Percentiles rank a stretch among this genome's conserved stretches.
These are phyloP conservation scores for Kuraishia molischiana DNA, from an alignment of 805 yeast genomes.

Conservation along the genomic window DNA sequence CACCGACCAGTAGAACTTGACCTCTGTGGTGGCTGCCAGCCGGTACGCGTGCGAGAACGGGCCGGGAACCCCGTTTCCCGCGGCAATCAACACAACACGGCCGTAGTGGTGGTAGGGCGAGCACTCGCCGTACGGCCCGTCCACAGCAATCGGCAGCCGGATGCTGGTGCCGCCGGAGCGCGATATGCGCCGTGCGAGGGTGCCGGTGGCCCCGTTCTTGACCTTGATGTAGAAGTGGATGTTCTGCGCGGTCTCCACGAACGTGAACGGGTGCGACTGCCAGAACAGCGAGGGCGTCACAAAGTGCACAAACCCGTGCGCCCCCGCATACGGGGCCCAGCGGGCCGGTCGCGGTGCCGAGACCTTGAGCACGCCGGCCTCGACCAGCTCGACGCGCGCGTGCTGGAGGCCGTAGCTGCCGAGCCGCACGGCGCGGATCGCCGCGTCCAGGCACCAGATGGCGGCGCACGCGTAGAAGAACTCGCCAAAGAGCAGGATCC, in stretches of 20 bases:
- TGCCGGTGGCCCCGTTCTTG: conserved; percentile 48
- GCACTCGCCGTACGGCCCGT: conserved; percentile 64
- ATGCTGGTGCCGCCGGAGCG: conserved; percentile 15
- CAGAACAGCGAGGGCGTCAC: conserved; percentile 41
- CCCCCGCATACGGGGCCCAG: conserved; percentile 45
- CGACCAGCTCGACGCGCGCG: conserved; percentile 25
- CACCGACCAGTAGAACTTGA: conserved; percentile 55
- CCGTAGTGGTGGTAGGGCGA: conserved; percentile 39
- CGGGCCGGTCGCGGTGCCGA: conserved; percentile 34
- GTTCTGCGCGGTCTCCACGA: conserved; percentile 14
- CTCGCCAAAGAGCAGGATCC: conserved; percentile 26
- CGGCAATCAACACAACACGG: conserved; percentile 52
- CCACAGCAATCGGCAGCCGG: conserved; percentile 30
- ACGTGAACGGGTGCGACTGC: conserved; percentile 72
- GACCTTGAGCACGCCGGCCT: conserved; percentile 39
- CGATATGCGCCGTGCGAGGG: conserved; percentile 23
- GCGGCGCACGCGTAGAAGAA: conserved; percentile 28
- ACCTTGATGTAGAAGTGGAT: conserved; percentile 22
- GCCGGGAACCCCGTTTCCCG: conserved; percentile 71
- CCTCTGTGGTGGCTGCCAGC: conserved; percentile 19
- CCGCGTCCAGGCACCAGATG: conserved; percentile 43
- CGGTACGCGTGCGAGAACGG: conserved; percentile 26
- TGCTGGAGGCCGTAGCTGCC: conserved; percentile 25
- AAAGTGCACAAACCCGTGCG: conserved; percentile 48
- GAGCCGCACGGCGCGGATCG: conserved; percentile 31